These are phyloP conservation scores for Carallia brachiata DNA, from an alignment of 345 rosid genomes.

Conservation along the genomic window DNA sequence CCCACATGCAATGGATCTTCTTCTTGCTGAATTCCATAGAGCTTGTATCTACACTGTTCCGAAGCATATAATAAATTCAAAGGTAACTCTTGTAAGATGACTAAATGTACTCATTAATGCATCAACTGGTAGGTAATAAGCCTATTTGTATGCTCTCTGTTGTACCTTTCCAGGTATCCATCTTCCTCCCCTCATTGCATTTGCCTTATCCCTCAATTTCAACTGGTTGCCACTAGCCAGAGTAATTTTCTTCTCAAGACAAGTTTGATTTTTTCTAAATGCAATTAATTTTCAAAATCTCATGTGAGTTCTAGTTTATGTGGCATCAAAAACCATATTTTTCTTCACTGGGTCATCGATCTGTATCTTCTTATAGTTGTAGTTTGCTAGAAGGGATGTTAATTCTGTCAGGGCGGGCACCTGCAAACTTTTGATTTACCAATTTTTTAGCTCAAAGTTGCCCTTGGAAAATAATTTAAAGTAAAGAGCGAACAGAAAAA, in stretches of 20 bases:
- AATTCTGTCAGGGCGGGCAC: no score
- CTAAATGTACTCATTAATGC: not conserved
- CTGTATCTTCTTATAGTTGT: no score
- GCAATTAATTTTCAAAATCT: not conserved
- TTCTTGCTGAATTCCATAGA: conserved; percentile 83
- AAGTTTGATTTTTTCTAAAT: not conserved
- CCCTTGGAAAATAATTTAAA: no score
- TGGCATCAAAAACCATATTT: not conserved
- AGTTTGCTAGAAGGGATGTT: no score
- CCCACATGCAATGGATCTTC: conserved; percentile 73
- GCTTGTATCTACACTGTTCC: conserved; percentile 92
- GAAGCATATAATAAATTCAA: conserved; percentile 60
- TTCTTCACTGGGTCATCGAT: not conserved
- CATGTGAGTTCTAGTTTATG: not conserved
- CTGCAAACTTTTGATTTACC: no score
- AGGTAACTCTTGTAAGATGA: conserved; percentile 42
- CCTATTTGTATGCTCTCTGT: not conserved
- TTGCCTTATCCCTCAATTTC: not conserved
- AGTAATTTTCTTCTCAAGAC: no score
- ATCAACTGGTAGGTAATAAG: not conserved
- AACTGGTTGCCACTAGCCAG: not conserved
- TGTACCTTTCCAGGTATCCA: not conserved
- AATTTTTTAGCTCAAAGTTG: no score
- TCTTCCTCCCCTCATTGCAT: not conserved
- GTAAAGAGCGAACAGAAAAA: no score